Base-by-base conservation (phyloP, 495 filamentous ascomycete species). In the Xylaria curta region DNA sequence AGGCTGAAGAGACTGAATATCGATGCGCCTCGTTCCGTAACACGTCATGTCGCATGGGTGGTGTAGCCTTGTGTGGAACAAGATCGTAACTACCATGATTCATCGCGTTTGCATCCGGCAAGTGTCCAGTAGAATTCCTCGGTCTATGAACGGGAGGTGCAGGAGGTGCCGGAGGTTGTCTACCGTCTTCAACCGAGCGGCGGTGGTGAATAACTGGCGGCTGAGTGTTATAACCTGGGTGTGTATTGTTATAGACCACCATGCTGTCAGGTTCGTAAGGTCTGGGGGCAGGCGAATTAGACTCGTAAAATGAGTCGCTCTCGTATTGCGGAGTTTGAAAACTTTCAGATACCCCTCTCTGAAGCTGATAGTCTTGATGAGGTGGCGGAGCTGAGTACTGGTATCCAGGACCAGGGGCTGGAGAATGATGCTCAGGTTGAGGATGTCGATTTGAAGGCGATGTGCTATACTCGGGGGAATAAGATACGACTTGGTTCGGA, bases 41-140 rank as follows among this genome's bases (percentile, higher is more conserved):
- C 31, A 86, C 84, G 58, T 86, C 84, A 44, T 83, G 84, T 44
- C 84, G 79, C 84, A 87, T 86, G n/a, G 76, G 77, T 2, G 78
- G 78, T 12, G 80, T 73, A 24, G 74, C 78, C 60, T 81, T 82
- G 59, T 77, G 77, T 36, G 72, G 73, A n/a, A 76, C 68, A 9
- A 76, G 47, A 65, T 84, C 80, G 74, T 77, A 65, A 59, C 21
- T 42, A 49, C 33, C 40, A 38, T 26, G 69, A 13, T 53, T 54
- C 12, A 47, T 40, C 10, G 40, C 24, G 33, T 71, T 59, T 58
- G 40, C 24, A 17, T 71, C 69, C 24, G 62, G 47, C n/a, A 78
- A 74, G 19, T 71, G 72, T n/a, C 79, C 83, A 71, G 76, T 83
- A 36, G 77, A 76, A 33, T 82, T 80, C 68, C 82, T 78, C 68